Conservation (phyloP, 169 alveolate species). For the Plasmodium billcollinsi region DNA sequence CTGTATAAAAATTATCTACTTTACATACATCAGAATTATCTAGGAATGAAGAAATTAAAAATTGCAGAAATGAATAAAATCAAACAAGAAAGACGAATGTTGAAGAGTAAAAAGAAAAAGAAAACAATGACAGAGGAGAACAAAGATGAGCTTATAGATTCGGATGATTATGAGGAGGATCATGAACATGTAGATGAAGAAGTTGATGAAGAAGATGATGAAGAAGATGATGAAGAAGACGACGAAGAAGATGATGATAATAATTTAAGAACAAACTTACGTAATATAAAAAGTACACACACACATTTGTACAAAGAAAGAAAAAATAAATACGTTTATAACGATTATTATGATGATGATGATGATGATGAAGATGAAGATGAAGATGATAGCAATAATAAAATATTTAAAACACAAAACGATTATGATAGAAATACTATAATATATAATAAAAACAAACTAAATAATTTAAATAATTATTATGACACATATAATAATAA, state of each 20-base stretch:
- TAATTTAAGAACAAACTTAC: no score
- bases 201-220: background rate
- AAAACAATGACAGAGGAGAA: background rate
- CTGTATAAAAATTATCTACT: slow-evolving; percentile 41
- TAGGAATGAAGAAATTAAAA: slow-evolving; percentile 30
- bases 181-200: slow-evolving; percentile 11
- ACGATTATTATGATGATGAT: background rate
- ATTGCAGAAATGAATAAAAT: slow-evolving; percentile 9
- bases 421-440: no score
- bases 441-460: background rate
- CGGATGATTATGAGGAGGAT: background rate
- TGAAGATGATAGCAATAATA: background rate
- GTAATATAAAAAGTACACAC: no score
- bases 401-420: background rate
- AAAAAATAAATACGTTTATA: background rate
- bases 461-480: background rate
- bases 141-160: background rate
- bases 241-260: background rate
- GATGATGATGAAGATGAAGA: background rate
- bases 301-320: background rate
- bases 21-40: slow-evolving; percentile 58
- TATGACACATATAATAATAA: background rate
- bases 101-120: background rate
- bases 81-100: background rate
- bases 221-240: background rate